phyloP scores from a whole-genome alignment of 2,329 filamentous ascomycete genomes.

The Cladobotryum protrusum region DNA sequence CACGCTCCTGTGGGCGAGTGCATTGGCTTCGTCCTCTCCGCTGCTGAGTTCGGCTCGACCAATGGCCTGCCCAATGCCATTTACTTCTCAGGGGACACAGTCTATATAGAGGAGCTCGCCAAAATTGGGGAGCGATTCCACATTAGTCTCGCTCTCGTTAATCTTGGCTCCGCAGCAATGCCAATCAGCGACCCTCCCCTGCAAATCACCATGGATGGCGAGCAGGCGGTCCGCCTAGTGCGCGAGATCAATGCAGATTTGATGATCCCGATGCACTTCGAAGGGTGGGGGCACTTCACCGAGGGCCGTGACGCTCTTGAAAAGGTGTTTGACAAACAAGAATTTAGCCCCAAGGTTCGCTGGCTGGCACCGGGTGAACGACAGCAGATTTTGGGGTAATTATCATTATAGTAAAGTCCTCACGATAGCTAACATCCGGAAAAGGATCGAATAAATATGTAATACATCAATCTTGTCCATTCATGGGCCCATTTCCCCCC shows the following conservation, averaged over 20 bases:
- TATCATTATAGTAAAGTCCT: no score
- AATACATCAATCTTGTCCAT: neutral
- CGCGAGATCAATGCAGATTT: slow-evolving; percentile 33
- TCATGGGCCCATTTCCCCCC: slow-evolving; percentile 5
- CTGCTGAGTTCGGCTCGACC: slow-evolving; percentile 29
- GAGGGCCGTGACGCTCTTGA: slow-evolving; percentile 27
- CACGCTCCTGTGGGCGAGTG: slow-evolving; percentile 40
- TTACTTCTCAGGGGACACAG: slow-evolving; percentile 44
- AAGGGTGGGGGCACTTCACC: slow-evolving; percentile 40
- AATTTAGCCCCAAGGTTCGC: slow-evolving; percentile 26
- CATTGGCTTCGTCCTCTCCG: slow-evolving; percentile 38
- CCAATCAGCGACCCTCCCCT: slow-evolving; percentile 20
- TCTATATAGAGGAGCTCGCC: slow-evolving; percentile 37
- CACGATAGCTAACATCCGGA: no score
- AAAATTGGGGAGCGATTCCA: slow-evolving; percentile 30
- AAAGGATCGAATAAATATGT: neutral
- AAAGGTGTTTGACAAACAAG: slow-evolving; percentile 27
- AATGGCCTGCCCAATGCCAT: slow-evolving; percentile 38
- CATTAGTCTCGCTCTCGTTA: slow-evolving; percentile 33
- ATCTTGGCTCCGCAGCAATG: slow-evolving; percentile 32
- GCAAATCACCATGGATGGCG: slow-evolving; percentile 40
- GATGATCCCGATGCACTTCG: slow-evolving; percentile 42
- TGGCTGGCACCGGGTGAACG: slow-evolving; percentile 27
- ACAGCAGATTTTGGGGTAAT: slow-evolving; percentile 4
- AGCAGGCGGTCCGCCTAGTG: slow-evolving; percentile 32